Evolutionary conservation across 2,329 filamentous ascomycete species (phyloP).

Genomic region (Talaromyces piceae): DNA sequence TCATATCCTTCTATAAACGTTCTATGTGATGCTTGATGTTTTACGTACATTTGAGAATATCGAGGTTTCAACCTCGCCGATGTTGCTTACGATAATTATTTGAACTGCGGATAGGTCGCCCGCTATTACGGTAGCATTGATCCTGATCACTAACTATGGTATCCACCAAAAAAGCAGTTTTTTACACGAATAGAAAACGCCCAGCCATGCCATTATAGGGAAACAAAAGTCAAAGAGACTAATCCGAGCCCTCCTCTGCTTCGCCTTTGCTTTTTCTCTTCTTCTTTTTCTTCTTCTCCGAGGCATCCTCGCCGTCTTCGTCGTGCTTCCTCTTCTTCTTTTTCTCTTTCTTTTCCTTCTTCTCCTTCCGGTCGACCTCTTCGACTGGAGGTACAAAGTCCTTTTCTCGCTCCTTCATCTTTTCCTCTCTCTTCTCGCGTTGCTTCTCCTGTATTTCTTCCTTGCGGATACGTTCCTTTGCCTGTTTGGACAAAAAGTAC

Average conservation of each 20-base stretch:
- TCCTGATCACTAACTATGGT: not conserved
- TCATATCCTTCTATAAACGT: too few relatives aligned
- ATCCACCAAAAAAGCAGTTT: not conserved
- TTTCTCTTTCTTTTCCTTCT: slow-evolving; percentile 49
- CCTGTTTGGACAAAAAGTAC: slow-evolving; percentile 90
- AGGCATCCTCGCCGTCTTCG: slow-evolving; percentile 12
- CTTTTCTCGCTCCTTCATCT: slow-evolving; percentile 73
- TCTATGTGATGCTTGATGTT: too few relatives aligned
- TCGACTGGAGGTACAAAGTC: slow-evolving; percentile 87
- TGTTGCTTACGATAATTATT: too few relatives aligned
- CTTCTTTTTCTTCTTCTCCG: slow-evolving; percentile 48
- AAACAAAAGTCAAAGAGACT: not conserved
- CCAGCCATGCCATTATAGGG: not conserved
- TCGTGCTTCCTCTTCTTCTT: slow-evolving; percentile 26
- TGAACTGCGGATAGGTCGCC: too few relatives aligned
- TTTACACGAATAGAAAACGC: not conserved
- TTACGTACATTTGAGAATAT: too few relatives aligned
- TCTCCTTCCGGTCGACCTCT: slow-evolving; percentile 50
- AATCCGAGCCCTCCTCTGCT: not conserved
- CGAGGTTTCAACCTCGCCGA: too few relatives aligned
- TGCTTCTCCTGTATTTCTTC: slow-evolving; percentile 79
- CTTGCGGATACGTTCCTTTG: slow-evolving; percentile 74
- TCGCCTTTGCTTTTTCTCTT: not conserved
- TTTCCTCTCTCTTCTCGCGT: slow-evolving; percentile 79
- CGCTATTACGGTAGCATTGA: too few relatives aligned